Conservation (phyloP, 2,329 filamentous ascomycete species). For the Didymella pomorum region DNA sequence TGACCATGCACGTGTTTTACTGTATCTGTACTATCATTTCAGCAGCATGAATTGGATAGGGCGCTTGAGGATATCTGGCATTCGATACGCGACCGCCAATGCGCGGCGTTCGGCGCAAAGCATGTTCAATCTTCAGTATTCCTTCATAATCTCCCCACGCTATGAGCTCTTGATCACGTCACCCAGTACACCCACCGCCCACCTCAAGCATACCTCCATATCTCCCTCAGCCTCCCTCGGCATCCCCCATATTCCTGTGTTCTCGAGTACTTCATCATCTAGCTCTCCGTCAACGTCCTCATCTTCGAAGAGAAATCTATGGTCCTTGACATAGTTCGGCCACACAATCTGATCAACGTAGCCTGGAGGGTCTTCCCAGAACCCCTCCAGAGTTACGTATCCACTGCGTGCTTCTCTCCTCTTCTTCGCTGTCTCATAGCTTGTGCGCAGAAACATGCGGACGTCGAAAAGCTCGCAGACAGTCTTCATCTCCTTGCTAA, state of each 20-base stretch:
- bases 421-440: conserved; percentile 67
- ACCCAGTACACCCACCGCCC: conserved; percentile 41
- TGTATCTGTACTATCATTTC: conserved; percentile 26
- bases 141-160: not conserved
- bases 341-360: conserved; percentile 96
- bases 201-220: conserved; percentile 44
- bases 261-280: conserved; percentile 52
- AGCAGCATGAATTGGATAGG: conserved; percentile 25
- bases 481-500: conserved; percentile 63
- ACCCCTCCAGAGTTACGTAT: conserved; percentile 82
- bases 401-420: conserved; percentile 74
- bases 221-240: conserved; percentile 47
- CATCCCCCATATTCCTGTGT: conserved; percentile 48
- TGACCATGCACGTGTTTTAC: conserved; percentile 1
- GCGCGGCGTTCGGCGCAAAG: conserved; percentile 18
- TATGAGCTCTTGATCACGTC: conserved; percentile 27
- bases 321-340: conserved; percentile 88
- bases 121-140: not conserved
- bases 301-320: conserved; percentile 78
- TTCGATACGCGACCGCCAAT: not conserved
- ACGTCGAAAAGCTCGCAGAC: conserved; percentile 72
- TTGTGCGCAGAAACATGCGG: conserved; percentile 77
- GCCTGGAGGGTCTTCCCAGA: conserved; percentile 92
- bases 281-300: conserved; percentile 70
- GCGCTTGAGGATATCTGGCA: conserved; percentile 2